These are phyloP conservation scores for Stentor roeselii DNA, from an alignment of 73 alveolate genomes.

Conservation along the genomic window DNA sequence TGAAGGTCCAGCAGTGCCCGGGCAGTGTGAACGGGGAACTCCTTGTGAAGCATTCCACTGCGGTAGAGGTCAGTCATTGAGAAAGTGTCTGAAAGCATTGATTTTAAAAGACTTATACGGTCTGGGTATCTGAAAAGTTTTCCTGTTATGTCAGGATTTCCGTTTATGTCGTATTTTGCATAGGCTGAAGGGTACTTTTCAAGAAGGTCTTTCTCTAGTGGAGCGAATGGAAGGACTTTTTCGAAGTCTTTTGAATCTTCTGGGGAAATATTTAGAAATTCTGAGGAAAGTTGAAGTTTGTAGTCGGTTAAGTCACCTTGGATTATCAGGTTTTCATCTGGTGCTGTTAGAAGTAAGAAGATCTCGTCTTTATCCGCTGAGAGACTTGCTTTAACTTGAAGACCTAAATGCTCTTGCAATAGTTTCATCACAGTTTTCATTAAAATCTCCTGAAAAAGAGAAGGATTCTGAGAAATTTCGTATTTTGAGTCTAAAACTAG, in stretches of 20 bases:
- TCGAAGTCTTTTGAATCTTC: not conserved
- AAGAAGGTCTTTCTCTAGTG: not conserved
- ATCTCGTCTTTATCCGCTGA: not conserved
- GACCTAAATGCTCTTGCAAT: not conserved
- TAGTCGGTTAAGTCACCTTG: slow-evolving; percentile 7
- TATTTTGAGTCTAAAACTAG: not conserved
- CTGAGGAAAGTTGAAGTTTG: not conserved
- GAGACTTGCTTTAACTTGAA: not conserved
- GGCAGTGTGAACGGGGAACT: not conserved
- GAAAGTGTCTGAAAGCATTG: not conserved
- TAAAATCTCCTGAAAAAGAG: not conserved
- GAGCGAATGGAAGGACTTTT: not conserved
- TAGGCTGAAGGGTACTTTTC: not conserved
- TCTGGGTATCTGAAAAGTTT: not conserved
- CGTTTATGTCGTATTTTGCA: not conserved
- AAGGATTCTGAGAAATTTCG: not conserved
- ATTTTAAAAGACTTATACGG: not conserved
- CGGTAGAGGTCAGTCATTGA: not conserved
- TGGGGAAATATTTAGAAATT: too few species aligned
- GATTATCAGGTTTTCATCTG: not conserved
- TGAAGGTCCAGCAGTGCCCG: not conserved
- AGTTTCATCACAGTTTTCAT: not conserved
- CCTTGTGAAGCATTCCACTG: not conserved
- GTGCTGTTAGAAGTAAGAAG: not conserved
- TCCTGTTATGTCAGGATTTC: not conserved